phyloP scores from a whole-genome alignment of 2,329 filamentous ascomycete genomes.

The Aquanectria penicillioides region DNA sequence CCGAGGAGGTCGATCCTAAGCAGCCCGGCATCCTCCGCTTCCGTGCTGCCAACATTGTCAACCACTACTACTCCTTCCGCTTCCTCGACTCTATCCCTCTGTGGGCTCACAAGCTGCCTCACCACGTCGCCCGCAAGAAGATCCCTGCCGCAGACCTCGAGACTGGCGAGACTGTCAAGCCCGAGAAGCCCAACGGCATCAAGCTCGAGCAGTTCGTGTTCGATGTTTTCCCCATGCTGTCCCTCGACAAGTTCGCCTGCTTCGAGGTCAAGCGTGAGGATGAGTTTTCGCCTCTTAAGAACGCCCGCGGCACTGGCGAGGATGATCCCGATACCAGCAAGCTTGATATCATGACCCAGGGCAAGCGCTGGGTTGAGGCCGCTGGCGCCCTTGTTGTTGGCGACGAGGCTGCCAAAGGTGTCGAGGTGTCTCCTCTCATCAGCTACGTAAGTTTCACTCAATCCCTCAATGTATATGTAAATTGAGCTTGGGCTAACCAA shows the following conservation, averaged over 20 bases:
- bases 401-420: conserved; percentile 71
- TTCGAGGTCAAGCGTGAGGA: conserved; percentile 97
- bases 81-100: conserved; percentile 92
- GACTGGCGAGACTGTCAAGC: conserved; percentile 84
- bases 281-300: conserved; percentile 98
- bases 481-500: conserved; percentile 15
- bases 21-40: conserved; percentile 88
- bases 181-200: conserved; percentile 95
- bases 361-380: conserved; percentile 83
- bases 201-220: conserved; percentile 99
- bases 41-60: conserved; percentile 98
- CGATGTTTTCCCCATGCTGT: conserved; percentile 92
- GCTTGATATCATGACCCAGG: conserved; percentile 89
- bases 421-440: conserved; percentile 92
- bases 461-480: not conserved
- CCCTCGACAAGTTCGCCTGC: conserved; percentile 89
- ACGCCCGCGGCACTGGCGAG: conserved; percentile 83
- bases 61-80: conserved; percentile 97
- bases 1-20: conserved; percentile 86
- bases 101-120: conserved; percentile 87
- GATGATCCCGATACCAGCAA: conserved; percentile 96
- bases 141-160: conserved; percentile 85
- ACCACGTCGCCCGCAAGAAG: conserved; percentile 98
- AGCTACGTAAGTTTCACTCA: conserved; percentile 82
- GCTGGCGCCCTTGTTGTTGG: conserved; percentile 81